Conservation (phyloP, 2,329 filamentous ascomycete species). For the Phialophora macrospora region DNA sequence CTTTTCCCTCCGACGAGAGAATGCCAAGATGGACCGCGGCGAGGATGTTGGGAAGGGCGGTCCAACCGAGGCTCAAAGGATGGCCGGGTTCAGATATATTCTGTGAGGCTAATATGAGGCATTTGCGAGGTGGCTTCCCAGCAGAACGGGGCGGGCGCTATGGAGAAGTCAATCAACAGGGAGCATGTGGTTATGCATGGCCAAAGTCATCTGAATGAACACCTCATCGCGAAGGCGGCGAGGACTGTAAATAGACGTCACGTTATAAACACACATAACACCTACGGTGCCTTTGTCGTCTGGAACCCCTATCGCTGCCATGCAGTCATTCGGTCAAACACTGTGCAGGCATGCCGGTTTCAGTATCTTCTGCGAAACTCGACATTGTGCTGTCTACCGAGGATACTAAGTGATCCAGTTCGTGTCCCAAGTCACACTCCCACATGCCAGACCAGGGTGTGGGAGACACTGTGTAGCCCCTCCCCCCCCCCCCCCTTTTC, state of each 20-base stretch:
- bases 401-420: too few relatives aligned
- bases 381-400: too few relatives aligned
- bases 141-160: background rate
- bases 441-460: too few relatives aligned
- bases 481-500: too few relatives aligned
- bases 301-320: background rate
- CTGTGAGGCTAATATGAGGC: constrained; percentile 5
- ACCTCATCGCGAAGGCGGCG: background rate
- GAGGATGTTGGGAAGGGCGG: constrained; percentile 37
- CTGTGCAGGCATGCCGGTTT: background rate
- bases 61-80: constrained; percentile 36
- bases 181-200: background rate
- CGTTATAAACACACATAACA: background rate
- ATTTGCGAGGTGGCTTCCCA: background rate
- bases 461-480: too few relatives aligned
- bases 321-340: background rate
- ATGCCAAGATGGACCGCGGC: constrained; percentile 38
- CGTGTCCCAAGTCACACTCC: too few relatives aligned
- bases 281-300: background rate
- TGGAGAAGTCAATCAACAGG: background rate
- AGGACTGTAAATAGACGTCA: background rate
- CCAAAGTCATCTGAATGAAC: background rate
- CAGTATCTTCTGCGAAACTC: too few relatives aligned
- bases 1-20: constrained; percentile 38
- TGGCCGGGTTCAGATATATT: constrained; percentile 37